phyloP scores from a whole-genome alignment of 352 stramenopile species.

The Globisporangium nunn region DNA sequence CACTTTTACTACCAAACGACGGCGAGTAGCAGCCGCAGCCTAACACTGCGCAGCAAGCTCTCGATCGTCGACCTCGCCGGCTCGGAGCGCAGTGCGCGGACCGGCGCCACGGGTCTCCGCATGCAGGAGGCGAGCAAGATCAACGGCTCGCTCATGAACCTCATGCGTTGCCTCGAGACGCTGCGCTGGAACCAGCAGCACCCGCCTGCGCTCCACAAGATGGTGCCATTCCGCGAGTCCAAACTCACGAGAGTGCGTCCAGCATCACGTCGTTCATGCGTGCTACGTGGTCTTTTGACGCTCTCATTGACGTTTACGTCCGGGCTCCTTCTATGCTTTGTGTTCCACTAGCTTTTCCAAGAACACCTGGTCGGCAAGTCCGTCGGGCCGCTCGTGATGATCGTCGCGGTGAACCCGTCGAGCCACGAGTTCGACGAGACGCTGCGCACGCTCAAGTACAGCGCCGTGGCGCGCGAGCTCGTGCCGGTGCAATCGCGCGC shows the following conservation, averaged over 20 bases:
- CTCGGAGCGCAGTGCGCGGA: conserved; percentile 70
- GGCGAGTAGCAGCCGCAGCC: conserved; percentile 1
- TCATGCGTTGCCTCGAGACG: conserved; percentile 95
- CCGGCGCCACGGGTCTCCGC: conserved; percentile 67
- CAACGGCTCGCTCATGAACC: conserved; percentile 96
- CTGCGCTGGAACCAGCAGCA: conserved; percentile 90
- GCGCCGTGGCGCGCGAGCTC: conserved; percentile 87
- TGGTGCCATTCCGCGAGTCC: conserved; percentile 96
- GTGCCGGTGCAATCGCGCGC: conserved; percentile 44
- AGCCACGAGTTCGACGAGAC: conserved; percentile 95
- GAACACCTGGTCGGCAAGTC: conserved; percentile 87
- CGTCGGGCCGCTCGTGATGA: conserved; percentile 90
- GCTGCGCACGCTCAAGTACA: conserved; percentile 93
- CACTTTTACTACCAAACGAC: conserved; percentile 46
- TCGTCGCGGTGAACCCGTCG: conserved; percentile 94
- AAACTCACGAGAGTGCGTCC: conserved; percentile 87
- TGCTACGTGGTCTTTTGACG: no score
- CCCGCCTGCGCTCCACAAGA: conserved; percentile 59
- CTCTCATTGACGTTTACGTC: no score
- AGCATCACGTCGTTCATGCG: no score
- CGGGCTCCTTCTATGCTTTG: no score
- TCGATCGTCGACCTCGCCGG: conserved; percentile 96
- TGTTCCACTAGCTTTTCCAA: conserved; percentile 86
- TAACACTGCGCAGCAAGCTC: conserved; percentile 31
- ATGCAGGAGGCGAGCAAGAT: conserved; percentile 98